Base-by-base conservation (phyloP, 768 basidiomycete genomes). In the Trametes elegans region DNA sequence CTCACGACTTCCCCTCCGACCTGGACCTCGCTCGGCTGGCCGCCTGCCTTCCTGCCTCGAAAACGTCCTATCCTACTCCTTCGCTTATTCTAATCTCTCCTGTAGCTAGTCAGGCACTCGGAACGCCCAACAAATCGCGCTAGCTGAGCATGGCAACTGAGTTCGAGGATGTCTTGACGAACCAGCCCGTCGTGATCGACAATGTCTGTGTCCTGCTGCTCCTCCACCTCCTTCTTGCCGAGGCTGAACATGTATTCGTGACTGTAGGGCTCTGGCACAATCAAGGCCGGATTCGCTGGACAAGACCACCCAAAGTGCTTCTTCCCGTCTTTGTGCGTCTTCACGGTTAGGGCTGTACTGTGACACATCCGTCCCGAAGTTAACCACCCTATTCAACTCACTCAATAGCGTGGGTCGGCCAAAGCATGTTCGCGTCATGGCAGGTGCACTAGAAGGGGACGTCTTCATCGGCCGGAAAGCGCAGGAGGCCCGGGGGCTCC, bases 291-390 rank as follows among this genome's bases (percentile, higher is more conserved):
- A 35, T 99, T 99, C 69, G 97, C 97, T 49, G 97, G 97, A 41
- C 91, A 98, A 73, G 96, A 98, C 73, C 94, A 97, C 69, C 97
- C 97, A 38, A 97, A 97, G 82, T 98, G 95, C 70, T 98, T 95
- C 80, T 98, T 98, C 67, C 95, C 97, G 59, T 97, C 94, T 61
- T 98, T 93, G 95, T 97, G 74, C 76, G 93, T 84, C 67, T 66
- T 62, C 60, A 71, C 66, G 70, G 71, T 74, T 75, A 64, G 65
- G 56, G 58, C 49, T 52, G 39, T 51, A 47, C 58, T 53, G 47
- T 36, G 52, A 51, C 58, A 49, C 59, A 55, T 56, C 34, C 24
- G 44, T 41, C 44, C 39, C 19, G 18, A 19, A 23, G 31, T 62
- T 61, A 41, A 62, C 51, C 29, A 36, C 24, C 48, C 14, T 38